Base-by-base conservation (phyloP, 768 basidiomycete species). In the Amanita molliuscula region DNA sequence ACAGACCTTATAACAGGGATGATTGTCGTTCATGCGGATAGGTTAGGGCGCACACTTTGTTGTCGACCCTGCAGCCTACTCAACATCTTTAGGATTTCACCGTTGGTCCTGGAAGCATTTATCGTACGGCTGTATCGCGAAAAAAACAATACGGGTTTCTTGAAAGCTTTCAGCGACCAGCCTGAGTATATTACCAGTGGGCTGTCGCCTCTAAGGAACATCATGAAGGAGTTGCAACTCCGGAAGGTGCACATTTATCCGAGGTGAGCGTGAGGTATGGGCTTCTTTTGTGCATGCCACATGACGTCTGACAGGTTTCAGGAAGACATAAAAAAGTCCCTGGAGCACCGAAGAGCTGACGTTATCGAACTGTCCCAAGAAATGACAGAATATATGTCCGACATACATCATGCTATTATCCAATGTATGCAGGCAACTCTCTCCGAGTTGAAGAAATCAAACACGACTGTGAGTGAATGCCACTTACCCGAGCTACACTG, bases 101-200 rank as follows among this genome's bases (percentile, higher is more conserved):
- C 88, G 2, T 74, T 91, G 1, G 87, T 82, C 21, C 70, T 84
- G 42, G 95, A 97, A 61, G 90, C 93, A 0, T 99, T 98, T 67
- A 89, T 97, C 33, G 84, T 93, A 44, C 81, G 94, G 2, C 69
- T 96, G 2, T 97, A 85, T 61, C 79, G 95, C 36, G 84, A 96
- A 65, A 81, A 84, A 68, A 99, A 97, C 68, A 79, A 76, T 62
- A 73, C 72, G 2, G 95, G 95, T 1, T 99, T 98, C 64, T 70
- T 97, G 55, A 98, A 99, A 65, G 96, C 92, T 0, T 96, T 99
- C 61, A 90, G 92, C 2, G 96, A 98, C 64, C 88, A 97, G 58
- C 93, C 95, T 3, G 96, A 98, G 63, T 81, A 86, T 54, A 96
- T 99, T 53, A 93, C 87, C 0, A 89, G 81, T 54, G 95, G 94